Conservation (phyloP, 352 stramenopile species). For the Globisporangium nodosum region DNA sequence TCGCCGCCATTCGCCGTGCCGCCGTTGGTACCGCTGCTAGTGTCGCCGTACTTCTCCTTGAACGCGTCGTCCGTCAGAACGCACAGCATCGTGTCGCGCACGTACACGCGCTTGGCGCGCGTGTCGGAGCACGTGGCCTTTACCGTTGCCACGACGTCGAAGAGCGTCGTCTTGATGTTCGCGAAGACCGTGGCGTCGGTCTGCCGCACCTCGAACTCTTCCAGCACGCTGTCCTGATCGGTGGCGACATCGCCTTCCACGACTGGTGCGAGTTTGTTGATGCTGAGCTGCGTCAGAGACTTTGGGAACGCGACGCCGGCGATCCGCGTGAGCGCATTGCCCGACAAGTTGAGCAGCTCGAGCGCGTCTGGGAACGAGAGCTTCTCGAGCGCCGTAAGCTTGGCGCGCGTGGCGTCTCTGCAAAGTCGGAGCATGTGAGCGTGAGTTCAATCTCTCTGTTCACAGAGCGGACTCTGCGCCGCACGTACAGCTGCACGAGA, state of each 20-base stretch:
- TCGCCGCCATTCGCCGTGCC: background rate
- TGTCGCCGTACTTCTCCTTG: conserved; percentile 23
- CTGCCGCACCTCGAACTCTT: conserved; percentile 36
- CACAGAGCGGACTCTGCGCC: background rate
- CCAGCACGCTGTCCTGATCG: conserved; percentile 6
- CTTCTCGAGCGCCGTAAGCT: conserved; percentile 23
- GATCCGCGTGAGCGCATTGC: conserved; percentile 31
- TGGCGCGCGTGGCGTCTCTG: conserved; percentile 17
- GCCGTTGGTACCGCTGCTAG: conserved; percentile 8
- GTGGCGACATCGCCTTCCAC: background rate
- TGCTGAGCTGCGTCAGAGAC: conserved; percentile 17
- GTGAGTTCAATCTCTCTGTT: background rate
- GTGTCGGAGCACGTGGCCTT: conserved; percentile 23
- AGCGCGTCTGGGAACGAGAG: conserved; percentile 27
- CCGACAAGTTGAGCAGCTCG: conserved; percentile 26
- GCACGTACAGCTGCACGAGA: conserved; percentile 27
- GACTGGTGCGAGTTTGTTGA: conserved; percentile 13
- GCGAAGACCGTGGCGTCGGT: conserved; percentile 25
- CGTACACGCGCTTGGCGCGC: conserved; percentile 19
- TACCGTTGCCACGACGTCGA: conserved; percentile 7
- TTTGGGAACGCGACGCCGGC: conserved; percentile 27
- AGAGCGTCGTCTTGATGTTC: conserved; percentile 1
- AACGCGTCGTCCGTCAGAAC: conserved; percentile 34
- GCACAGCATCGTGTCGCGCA: conserved; percentile 38
- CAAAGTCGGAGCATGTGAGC: background rate